Percentiles rank a stretch among this genome's conserved stretches.
Conservation (phyloP, 305 asterid genomes). For the Plantago lanceolata region DNA sequence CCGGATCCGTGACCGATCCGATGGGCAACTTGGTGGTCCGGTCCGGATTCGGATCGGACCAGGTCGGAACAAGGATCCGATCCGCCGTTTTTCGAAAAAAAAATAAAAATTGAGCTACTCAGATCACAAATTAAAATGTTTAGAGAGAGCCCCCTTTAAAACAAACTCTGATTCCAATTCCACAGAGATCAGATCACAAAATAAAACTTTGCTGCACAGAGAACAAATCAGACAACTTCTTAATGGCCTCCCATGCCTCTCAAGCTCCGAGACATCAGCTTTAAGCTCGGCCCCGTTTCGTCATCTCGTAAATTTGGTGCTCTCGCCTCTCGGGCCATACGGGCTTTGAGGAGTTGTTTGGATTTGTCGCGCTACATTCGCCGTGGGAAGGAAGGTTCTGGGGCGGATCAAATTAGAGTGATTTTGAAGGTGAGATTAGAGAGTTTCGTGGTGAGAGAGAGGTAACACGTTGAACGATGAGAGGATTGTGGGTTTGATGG, state of each 20-base stretch:
- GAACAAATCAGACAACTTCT: conserved; percentile 77
- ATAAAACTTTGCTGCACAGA: no score
- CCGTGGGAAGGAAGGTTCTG: conserved; percentile 89
- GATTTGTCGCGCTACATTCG: conserved; percentile 83
- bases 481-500: conserved; percentile 40
- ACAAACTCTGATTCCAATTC: no score
- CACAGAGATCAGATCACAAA: no score
- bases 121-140: no score
- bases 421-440: conserved; percentile 40
- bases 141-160: no score
- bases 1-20: no score
- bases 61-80: no score
- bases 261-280: conserved; percentile 84
- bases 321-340: conserved; percentile 83
- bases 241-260: conserved; percentile 82
- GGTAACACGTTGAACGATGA: conserved; percentile 23
- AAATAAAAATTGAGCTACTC: no score
- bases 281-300: conserved; percentile 90
- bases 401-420: conserved; percentile 69
- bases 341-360: conserved; percentile 82
- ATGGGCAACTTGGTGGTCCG: no score
- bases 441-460: conserved; percentile 33
- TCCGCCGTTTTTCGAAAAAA: no score
- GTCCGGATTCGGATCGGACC: no score
- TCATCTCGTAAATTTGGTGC: conserved; percentile 88